A percentile compares a stretch with the other conserved stretches of the same genome.
phyloP scores from a whole-genome alignment of 2,329 filamentous ascomycete species.

The Thermothelomyces thermophilus region DNA sequence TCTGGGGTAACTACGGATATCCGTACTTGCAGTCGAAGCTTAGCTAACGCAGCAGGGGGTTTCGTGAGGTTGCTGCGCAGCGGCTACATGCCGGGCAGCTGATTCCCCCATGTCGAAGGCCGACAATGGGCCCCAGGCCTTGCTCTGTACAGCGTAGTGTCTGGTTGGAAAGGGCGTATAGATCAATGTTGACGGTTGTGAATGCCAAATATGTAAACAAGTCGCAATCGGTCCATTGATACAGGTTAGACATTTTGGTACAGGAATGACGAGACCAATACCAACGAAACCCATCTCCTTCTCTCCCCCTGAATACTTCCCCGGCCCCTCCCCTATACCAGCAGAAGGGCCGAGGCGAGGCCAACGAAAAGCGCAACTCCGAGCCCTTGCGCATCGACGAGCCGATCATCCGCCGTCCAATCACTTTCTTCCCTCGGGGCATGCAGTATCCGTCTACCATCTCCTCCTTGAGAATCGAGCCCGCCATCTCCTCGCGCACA shows the following conservation, averaged over 20 bases:
- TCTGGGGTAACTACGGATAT: no score
- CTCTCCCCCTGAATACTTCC: neutral
- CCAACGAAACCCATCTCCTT: conserved; percentile 1
- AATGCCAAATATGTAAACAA: neutral
- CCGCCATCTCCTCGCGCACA: neutral
- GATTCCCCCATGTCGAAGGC: no score
- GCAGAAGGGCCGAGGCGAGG: neutral
- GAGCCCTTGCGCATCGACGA: neutral
- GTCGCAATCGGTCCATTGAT: neutral
- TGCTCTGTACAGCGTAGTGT: no score
- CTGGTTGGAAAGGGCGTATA: no score
- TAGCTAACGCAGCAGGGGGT: no score
- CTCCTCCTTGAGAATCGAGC: neutral
- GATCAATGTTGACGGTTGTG: neutral
- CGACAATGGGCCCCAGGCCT: no score
- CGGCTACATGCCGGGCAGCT: no score
- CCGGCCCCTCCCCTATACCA: conserved; percentile 2
- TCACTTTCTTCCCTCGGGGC: neutral
- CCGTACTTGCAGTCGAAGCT: no score
- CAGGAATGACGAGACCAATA: conserved; percentile 6
- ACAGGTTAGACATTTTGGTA: conserved; percentile 9
- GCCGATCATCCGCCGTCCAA: neutral
- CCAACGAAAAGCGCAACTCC: neutral
- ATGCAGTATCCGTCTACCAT: neutral
- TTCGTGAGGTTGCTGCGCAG: no score